Evolutionary conservation across 129 eudicot species (phyloP).

Genomic region (Helianthus tuberosus): DNA sequence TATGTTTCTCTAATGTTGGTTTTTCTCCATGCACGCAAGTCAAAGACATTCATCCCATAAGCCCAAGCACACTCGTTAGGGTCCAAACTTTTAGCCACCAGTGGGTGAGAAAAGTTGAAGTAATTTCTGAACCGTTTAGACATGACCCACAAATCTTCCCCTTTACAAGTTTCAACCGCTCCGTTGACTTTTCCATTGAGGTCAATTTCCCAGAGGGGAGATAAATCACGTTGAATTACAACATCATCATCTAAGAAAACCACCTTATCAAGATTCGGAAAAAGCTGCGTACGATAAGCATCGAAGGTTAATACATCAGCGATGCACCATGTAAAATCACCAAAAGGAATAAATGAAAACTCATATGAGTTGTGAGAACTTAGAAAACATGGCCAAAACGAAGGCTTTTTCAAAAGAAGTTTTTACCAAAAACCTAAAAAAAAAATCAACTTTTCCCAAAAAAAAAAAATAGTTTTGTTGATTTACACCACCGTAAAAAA

Average conservation of each 20-base stretch:
- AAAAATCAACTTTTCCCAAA: no score
- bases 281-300: conserved; percentile 65
- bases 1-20: conserved; percentile 81
- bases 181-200: conserved; percentile 96
- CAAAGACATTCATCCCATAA: conserved; percentile 95
- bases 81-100: conserved; percentile 74
- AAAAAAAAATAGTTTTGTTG: no score
- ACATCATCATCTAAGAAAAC: conserved; percentile 95
- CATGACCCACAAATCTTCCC: conserved; percentile 98
- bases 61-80: conserved; percentile 99
- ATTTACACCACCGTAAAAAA: no score
- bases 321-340: conserved; percentile 15
- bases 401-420: no score
- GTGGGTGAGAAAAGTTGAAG: conserved; percentile 98
- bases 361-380: no score
- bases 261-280: conserved; percentile 95
- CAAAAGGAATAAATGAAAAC: neutral
- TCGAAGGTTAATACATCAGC: conserved; percentile 20
- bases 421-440: no score
- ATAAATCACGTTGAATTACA: conserved; percentile 87
- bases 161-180: conserved; percentile 98
- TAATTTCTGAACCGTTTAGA: conserved; percentile 87
- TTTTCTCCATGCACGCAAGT: conserved; percentile 87
- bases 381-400: no score
- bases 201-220: conserved; percentile 93